Percentiles rank a stretch among this genome's conserved stretches.
These are phyloP conservation scores for Castanospermum australe DNA, from an alignment of 306 rosid species.

Conservation along the genomic window DNA sequence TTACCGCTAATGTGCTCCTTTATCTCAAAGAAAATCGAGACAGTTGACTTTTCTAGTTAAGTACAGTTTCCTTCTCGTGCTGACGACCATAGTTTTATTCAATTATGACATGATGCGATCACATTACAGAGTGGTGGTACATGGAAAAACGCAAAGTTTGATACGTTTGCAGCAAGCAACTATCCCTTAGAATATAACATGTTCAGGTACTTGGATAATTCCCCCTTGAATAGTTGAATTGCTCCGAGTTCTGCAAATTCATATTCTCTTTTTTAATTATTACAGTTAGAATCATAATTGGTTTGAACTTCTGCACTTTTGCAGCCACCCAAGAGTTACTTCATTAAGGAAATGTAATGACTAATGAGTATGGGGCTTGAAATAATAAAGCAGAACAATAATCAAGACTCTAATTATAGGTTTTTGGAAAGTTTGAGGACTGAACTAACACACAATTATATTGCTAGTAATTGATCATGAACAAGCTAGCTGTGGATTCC, in stretches of 20 bases:
- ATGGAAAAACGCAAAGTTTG: background rate
- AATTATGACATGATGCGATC: background rate
- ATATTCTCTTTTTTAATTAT: background rate
- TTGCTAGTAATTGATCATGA: background rate
- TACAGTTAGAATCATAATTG: background rate
- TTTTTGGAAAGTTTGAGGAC: background rate
- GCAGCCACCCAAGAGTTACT: background rate
- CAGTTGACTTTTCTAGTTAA: background rate
- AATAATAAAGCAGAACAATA: background rate
- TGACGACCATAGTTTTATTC: background rate
- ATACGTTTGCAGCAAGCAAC: background rate
- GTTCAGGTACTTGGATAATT: conserved; percentile 5
- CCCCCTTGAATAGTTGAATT: conserved; percentile 8
- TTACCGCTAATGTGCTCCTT: background rate
- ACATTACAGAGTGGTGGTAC: background rate
- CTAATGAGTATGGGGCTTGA: background rate
- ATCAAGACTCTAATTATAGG: background rate
- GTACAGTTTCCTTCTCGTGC: background rate
- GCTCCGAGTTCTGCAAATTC: background rate
- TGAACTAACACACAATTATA: background rate
- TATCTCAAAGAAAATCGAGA: background rate
- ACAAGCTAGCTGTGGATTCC: background rate
- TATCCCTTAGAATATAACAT: background rate
- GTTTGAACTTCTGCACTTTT: conserved; percentile 2
- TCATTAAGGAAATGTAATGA: background rate